phyloP scores from a whole-genome alignment of 163 green algal species.

The Chloromonas sp. region DNA sequence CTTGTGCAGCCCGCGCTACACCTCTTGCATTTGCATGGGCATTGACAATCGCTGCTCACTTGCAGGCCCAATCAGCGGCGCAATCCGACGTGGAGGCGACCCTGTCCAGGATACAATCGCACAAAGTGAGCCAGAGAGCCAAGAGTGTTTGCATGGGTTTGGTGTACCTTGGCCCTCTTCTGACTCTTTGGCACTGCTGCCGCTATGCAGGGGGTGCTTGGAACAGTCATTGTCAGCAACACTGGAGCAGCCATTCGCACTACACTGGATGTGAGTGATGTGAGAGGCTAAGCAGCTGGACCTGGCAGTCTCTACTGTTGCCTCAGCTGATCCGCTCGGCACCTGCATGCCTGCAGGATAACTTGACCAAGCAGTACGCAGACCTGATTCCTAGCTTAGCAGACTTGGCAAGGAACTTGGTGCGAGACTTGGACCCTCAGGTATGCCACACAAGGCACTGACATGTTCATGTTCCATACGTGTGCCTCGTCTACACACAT shows the following conservation, averaged over 20 bases:
- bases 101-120: conserved; percentile 41
- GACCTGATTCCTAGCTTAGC: conserved; percentile 62
- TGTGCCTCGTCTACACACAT: too few species aligned
- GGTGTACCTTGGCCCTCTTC: too few species aligned
- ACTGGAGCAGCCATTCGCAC: conserved; percentile 54
- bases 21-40: too few species aligned
- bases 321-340: too few species aligned
- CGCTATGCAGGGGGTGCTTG: conserved; percentile 56
- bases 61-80: conserved; percentile 9
- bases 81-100: conserved; percentile 44
- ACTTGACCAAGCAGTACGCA: conserved; percentile 58
- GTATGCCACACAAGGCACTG: conserved; percentile 17
- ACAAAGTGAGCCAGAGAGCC: conserved; percentile 31
- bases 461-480: too few species aligned
- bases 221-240: conserved; percentile 59
- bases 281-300: too few species aligned
- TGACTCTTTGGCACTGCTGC: too few species aligned
- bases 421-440: conserved; percentile 78
- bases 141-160: too few species aligned
- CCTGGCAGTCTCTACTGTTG: too few species aligned
- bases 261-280: conserved; percentile 54
- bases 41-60: not conserved
- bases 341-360: conserved; percentile 43
- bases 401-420: conserved; percentile 57
- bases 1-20: too few species aligned